phyloP scores from a whole-genome alignment of 176 grass and related monocot genomes.

The Triticum urartu region DNA sequence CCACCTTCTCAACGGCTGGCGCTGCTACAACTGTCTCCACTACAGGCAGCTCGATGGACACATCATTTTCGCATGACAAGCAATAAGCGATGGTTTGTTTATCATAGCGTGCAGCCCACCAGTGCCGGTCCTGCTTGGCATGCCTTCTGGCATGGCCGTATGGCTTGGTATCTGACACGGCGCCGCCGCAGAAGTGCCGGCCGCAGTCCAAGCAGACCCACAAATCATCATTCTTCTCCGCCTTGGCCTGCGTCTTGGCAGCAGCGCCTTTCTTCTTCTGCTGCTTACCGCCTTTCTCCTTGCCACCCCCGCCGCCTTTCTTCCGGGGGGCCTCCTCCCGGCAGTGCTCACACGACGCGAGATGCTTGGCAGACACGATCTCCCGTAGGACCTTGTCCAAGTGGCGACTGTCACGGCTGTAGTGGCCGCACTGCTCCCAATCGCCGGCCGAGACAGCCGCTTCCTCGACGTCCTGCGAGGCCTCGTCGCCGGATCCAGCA shows the following conservation, averaged over 20 bases:
- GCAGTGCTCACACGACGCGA: constrained; percentile 70
- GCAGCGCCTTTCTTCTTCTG: constrained; percentile 59
- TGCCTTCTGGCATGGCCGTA: constrained; percentile 93
- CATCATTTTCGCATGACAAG: constrained; percentile 62
- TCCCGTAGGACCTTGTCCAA: constrained; percentile 63
- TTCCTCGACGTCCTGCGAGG: constrained; percentile 26
- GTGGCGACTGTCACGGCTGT: constrained; percentile 25
- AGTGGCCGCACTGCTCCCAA: constrained; percentile 67
- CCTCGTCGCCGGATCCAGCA: constrained; percentile 45
- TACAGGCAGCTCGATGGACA: constrained; percentile 62
- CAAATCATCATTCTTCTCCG: constrained; percentile 22
- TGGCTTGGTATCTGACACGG: constrained; percentile 52
- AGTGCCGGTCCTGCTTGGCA: constrained; percentile 84
- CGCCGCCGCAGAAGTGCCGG: constrained; percentile 75
- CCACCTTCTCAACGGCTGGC: constrained; percentile 12
- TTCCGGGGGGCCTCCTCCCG: constrained; percentile 54
- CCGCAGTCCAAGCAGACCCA: constrained; percentile 92
- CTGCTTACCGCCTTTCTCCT: constrained; percentile 60
- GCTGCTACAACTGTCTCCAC: constrained; percentile 29
- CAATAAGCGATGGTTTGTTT: constrained; percentile 58
- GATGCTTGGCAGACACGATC: constrained; percentile 54
- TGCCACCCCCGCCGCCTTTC: constrained; percentile 39
- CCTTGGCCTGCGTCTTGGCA: constrained; percentile 45
- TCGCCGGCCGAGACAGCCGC: constrained; percentile 34
- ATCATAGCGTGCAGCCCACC: constrained; percentile 56